Base-by-base conservation (phyloP, 257 asterid species). In the Petunia secreta region DNA sequence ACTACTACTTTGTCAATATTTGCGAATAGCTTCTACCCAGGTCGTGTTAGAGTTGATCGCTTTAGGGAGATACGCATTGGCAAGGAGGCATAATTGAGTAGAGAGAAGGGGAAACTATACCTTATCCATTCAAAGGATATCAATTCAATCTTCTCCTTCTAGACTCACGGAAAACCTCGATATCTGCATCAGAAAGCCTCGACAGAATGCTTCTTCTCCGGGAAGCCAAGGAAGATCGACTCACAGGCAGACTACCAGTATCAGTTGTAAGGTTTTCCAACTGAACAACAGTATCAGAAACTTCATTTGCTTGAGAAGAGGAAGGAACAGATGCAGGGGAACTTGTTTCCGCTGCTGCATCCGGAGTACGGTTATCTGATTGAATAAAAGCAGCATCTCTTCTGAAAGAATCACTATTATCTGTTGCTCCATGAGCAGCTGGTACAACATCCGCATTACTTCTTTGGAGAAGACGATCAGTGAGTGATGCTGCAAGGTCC, bases 401-500 rank as follows among this genome's bases (percentile, higher is more conserved):
- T 79, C 78, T 77, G 80, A 73, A 63, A 63, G 86, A 76, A 86
- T 87, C 86, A 48, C 79, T 83, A 80, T 63, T 80, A 78, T 85
- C 88, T 71, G 79, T 75, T 4, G 89, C 65, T 53, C 78, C 85
- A 82, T 64, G 81, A 80, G 80, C 88, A 71, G 75, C 79, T 4
- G 91, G 64, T 44, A 85, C 68, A 81, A 77, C 67, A 37, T 81
- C 87, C 1, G 82, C 69, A 14, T 79, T 86, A 25, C 78, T 79
- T 78, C 89, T 86, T 48, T 81, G 83, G 63, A 85, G 62, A 65
- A 84, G 53, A 75, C 90, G 86, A 80, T 85, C 82, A 80, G 85
- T 86, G 38, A 94, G 84, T 80, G 85, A 90, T 13, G 93, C 86
- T 83, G 91, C 97, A 73, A 95, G 87, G 81, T 90, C 95, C 82